phyloP scores from a whole-genome alignment of 2,329 filamentous ascomycete genomes.

The Phaeosphaeria sp. region DNA sequence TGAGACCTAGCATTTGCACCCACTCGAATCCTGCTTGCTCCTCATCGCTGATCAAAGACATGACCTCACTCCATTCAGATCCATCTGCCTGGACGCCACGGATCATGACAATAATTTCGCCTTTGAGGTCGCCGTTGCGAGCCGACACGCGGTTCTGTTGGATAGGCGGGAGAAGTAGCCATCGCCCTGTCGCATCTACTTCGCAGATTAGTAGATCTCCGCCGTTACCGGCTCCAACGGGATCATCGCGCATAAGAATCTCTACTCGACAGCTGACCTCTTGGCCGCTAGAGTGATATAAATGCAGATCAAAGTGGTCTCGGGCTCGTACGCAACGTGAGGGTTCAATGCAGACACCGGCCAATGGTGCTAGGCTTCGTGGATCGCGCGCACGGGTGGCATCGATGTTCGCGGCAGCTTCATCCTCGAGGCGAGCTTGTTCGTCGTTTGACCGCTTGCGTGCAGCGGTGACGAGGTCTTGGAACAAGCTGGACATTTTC shows the following conservation, averaged over 20 bases:
- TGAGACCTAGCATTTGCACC: constrained; percentile 80
- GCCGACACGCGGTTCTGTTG: constrained; percentile 76
- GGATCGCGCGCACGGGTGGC: constrained; percentile 80
- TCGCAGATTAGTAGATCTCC: constrained; percentile 94
- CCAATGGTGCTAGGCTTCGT: constrained; percentile 74
- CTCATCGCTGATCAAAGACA: constrained; percentile 77
- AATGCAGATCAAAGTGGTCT: constrained; percentile 85
- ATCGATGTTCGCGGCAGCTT: constrained; percentile 85
- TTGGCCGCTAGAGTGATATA: constrained; percentile 89
- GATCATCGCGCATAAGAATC: constrained; percentile 82
- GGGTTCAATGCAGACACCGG: constrained; percentile 75
- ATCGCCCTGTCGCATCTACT: constrained; percentile 76
- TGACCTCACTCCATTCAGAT: constrained; percentile 80
- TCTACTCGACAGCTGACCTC: constrained; percentile 89
- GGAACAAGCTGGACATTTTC: constrained; percentile 67
- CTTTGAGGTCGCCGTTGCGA: constrained; percentile 72
- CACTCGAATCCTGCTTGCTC: constrained; percentile 83
- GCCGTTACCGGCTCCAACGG: constrained; percentile 67
- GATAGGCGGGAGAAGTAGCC: constrained; percentile 93
- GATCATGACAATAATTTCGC: constrained; percentile 86
- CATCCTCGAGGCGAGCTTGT: constrained; percentile 76
- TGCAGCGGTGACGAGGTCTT: constrained; percentile 76
- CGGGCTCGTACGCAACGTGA: constrained; percentile 84
- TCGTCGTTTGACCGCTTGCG: constrained; percentile 77
- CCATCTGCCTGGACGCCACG: constrained; percentile 69